Evolutionary conservation across 2,329 filamentous ascomycete species (phyloP), one percentile per base, ranked within the genome.

Genomic region (Monosporascus sp.): DNA sequence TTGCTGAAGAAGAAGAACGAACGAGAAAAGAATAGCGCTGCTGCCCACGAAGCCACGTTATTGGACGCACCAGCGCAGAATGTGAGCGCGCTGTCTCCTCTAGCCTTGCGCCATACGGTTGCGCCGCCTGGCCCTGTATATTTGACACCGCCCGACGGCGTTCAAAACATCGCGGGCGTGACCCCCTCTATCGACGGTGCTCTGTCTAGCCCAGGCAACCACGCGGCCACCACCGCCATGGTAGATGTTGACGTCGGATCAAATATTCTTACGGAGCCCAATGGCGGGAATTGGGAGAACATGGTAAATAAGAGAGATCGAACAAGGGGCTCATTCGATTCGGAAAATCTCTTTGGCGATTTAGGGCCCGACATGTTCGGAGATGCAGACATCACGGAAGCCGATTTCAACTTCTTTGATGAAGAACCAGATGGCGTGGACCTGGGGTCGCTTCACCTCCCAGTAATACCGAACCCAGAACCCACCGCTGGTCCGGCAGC

Each of bases 351-450:
- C 5, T 89, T 89, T 62, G 85, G 80, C 20, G 86, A 89, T 51
- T 76, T 88, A 59, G 84, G 84, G 14, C 81, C 80, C 8, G 85
- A 89, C 58, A 81, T 86, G 59, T 90, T 89, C 68, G 84, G 79
- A n/a, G 81, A 84, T n/a, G 80, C 83, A 57, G 82, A 84, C 58
- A 78, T 93, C n/a, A 91, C 86, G 1, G 89, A 94, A 60, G 88
- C 84, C 6, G 89, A 94, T 64, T 93, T 93, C 66, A 89, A 82
- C 65, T 93, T 92, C 68, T 93, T 93, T 60, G 88, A 93, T 61
- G 84, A 87, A 55, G 71, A 79, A 25, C 75, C 79, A 3, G 73
- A 67, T 2, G 70, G 68, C 11, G 67, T 70, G 24, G 72, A 72
- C 42, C 53, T 77, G 41, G 70, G 72, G 36, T 57, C 70, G 2